Evolutionary conservation across 495 filamentous ascomycete genomes (phyloP), one percentile per base, ranked within the genome.

Genomic region (Penicillium bovifimosum): DNA sequence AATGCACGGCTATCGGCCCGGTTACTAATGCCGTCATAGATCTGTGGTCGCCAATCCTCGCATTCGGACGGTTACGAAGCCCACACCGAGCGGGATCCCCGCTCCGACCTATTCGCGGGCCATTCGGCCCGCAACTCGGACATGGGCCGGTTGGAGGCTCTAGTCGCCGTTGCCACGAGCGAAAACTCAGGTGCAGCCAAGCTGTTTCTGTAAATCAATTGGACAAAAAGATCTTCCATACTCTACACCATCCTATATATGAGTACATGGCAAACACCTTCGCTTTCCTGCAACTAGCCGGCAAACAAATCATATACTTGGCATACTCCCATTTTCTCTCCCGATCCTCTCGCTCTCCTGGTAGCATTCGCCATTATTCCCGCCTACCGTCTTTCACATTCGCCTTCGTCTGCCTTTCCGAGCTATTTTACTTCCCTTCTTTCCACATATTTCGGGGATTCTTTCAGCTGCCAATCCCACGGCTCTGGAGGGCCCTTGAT

Each of bases 101-200:
- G 72, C 33, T 45, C 68, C 41, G 64, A 63, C 14, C 48, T 69
- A 13, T 70, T 68, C 38, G 43, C 64, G 16, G 61, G 66, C 47
- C 52, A 65, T 1, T 53, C 67, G 31, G 58, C 59, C 17, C 57
- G 62, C 26, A 61, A 66, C 54, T 73, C 67, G 41, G 79, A 79
- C 41, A 86, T 91, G 83, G 77, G 80, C 46, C 76, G 87, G 11
- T 71, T 96, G 18, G 87, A 96, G 52, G 88, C 88, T 13, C 79
- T 96, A 28, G 91, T 96, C 24, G 91, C 91, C 3, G 90, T 93
- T 48, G 91, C 91, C 8, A 93, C 91, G 2, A 88, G 86, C 52
- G 87, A 95, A 62, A 83, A 87, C 38, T 81, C 85, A 39, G 77
- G 76, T 16, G 74, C 80, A 0, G 69, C 81, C 6, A 69, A 68